Evolutionary conservation across 1,284 basidiomycete genomes (phyloP).

Genomic region (Uromyces viciae-fabae): DNA sequence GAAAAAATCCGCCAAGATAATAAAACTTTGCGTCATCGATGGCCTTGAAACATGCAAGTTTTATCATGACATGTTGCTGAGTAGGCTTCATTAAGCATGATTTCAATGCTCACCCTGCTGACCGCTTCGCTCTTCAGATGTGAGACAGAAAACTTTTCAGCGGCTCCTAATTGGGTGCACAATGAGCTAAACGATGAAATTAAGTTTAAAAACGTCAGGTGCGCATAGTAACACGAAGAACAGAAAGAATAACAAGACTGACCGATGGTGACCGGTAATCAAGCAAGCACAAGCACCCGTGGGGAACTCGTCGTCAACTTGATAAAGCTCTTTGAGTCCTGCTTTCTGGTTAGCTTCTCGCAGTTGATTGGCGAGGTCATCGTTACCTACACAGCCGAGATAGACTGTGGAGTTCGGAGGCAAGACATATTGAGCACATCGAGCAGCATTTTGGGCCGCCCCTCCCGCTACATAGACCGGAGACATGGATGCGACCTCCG

Average conservation of each 20-base stretch:
- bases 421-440: slow-evolving; percentile 72
- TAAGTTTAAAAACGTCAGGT: not conserved
- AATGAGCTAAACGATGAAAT: slow-evolving; percentile 19
- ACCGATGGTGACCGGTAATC: slow-evolving; percentile 89
- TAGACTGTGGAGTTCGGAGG: slow-evolving; percentile 88
- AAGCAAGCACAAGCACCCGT: slow-evolving; percentile 97
- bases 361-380: slow-evolving; percentile 82
- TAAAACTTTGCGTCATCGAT: slow-evolving; percentile 77
- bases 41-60: slow-evolving; percentile 60
- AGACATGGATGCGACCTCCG: slow-evolving; percentile 31
- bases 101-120: slow-evolving; percentile 14
- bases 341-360: slow-evolving; percentile 89
- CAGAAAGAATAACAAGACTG: slow-evolving; percentile 45
- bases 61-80: no score
- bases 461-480: slow-evolving; percentile 88
- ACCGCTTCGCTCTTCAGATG: slow-evolving; percentile 31
- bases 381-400: slow-evolving; percentile 89
- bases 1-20: slow-evolving; percentile 97
- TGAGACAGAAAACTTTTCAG: slow-evolving; percentile 30
- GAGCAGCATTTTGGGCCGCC: slow-evolving; percentile 92
- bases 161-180: slow-evolving; percentile 33
- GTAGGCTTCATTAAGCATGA: not conserved
- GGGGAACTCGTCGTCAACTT: slow-evolving; percentile 76
- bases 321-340: slow-evolving; percentile 82
- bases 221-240: slow-evolving; percentile 3